Conservation (phyloP, 2,329 filamentous ascomycete genomes). For the Ophiocordyceps robertsii region DNA sequence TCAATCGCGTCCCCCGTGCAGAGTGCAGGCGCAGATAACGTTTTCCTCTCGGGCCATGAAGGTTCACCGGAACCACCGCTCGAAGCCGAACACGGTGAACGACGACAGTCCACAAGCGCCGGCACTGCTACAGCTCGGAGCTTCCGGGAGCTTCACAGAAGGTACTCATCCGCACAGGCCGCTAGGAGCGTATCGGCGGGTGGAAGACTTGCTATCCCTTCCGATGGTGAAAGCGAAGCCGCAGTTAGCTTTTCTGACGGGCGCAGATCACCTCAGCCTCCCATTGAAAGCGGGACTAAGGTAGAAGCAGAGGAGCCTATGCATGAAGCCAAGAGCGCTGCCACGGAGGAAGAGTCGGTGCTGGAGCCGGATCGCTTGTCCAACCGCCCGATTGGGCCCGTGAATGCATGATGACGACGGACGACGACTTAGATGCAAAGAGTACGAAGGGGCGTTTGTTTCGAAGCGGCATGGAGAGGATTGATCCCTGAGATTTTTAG, state of each 20-base stretch:
- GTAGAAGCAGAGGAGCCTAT: not conserved
- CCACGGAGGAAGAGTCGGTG: conserved; percentile 13
- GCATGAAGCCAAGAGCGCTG: not conserved
- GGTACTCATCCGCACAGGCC: conserved; percentile 40
- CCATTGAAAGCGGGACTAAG: conserved; percentile 23
- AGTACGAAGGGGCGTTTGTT: too few species aligned
- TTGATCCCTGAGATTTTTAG: too few species aligned
- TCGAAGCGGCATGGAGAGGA: too few species aligned
- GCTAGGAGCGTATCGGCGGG: conserved; percentile 26
- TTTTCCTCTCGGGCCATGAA: conserved; percentile 38
- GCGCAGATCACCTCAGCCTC: conserved; percentile 39
- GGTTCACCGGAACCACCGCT: conserved; percentile 22
- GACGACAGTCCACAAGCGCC: conserved; percentile 50
- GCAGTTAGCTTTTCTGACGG: conserved; percentile 48
- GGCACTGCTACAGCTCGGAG: conserved; percentile 56
- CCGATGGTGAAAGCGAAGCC: conserved; percentile 46
- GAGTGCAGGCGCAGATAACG: conserved; percentile 26
- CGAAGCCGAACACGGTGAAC: conserved; percentile 25
- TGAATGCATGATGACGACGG: conserved; percentile 13
- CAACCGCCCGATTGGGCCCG: conserved; percentile 16
- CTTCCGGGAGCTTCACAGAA: conserved; percentile 48
- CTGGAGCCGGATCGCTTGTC: conserved; percentile 15
- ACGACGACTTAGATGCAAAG: too few species aligned
- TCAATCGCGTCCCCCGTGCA: conserved; percentile 19
- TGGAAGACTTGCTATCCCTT: conserved; percentile 31